A percentile compares a stretch with the other conserved stretches of the same genome.
Conservation (phyloP, 2,329 filamentous ascomycete species). For the Sarocladiaceae sp. region DNA sequence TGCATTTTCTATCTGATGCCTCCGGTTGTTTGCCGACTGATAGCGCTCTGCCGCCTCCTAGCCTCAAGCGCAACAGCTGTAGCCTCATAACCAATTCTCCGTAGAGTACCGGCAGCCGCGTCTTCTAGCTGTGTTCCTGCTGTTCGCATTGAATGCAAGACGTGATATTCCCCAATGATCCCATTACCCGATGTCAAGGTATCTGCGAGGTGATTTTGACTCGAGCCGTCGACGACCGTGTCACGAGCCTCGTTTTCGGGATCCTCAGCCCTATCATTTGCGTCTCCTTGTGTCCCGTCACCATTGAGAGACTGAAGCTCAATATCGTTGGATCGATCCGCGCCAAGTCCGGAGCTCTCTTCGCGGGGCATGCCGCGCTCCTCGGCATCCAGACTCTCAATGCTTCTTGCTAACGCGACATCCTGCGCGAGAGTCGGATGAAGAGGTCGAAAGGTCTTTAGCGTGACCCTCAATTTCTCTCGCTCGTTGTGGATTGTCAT, state of each 20-base stretch:
- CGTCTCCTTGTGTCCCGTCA: slow-evolving; percentile 10
- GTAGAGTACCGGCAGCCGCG: slow-evolving; percentile 44
- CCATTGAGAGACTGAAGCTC: slow-evolving; percentile 35
- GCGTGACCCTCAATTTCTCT: slow-evolving; percentile 46
- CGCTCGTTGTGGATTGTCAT: slow-evolving; percentile 55
- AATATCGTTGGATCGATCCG: slow-evolving; percentile 35
- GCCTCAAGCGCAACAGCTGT: slow-evolving; percentile 47
- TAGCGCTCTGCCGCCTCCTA: slow-evolving; percentile 11
- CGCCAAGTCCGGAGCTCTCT: slow-evolving; percentile 13
- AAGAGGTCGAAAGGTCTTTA: slow-evolving; percentile 33
- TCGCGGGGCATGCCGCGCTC: slow-evolving; percentile 44
- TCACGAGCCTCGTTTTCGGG: slow-evolving; percentile 21
- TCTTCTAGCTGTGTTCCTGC: slow-evolving; percentile 40
- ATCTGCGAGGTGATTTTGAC: slow-evolving; percentile 36
- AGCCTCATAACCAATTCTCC: slow-evolving; percentile 48
- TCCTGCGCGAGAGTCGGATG: slow-evolving; percentile 22
- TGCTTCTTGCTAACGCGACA: slow-evolving; percentile 19
- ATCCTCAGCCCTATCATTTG: slow-evolving; percentile 20
- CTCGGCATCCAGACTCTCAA: slow-evolving; percentile 50
- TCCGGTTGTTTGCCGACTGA: neutral
- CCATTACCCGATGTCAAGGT: slow-evolving; percentile 49
- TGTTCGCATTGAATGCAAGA: slow-evolving; percentile 41
- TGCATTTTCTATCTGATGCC: neutral
- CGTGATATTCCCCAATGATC: slow-evolving; percentile 46
- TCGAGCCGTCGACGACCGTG: slow-evolving; percentile 21